Percentiles rank a stretch among this genome's conserved stretches.
These are phyloP conservation scores for Clitopilus passeckerianus DNA, from an alignment of 768 basidiomycete species.

Conservation along the genomic window DNA sequence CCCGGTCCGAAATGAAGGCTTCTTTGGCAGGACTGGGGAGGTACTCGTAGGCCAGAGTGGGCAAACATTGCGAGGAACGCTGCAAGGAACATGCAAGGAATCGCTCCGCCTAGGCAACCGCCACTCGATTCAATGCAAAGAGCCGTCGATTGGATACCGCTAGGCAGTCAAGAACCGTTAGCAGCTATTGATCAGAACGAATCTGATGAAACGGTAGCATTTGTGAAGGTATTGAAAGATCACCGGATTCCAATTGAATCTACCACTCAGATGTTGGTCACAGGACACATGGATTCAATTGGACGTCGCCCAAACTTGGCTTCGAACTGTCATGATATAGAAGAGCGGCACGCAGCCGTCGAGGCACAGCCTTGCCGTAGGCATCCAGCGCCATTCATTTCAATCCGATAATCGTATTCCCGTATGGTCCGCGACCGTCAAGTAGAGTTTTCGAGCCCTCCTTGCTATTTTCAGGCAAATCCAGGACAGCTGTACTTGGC, in stretches of 20 bases:
- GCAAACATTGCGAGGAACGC: neutral
- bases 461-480: neutral
- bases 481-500: neutral
- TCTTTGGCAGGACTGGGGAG: neutral
- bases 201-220: neutral
- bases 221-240: neutral
- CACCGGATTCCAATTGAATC: neutral
- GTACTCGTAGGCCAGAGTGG: neutral
- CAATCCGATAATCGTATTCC: neutral
- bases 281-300: neutral
- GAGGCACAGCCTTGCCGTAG: neutral
- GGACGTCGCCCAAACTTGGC: neutral
- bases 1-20: neutral
- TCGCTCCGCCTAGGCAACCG: neutral
- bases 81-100: neutral
- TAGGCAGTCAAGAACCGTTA: neutral
- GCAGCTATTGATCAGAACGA: neutral
- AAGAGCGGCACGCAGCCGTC: neutral
- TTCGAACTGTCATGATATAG: neutral
- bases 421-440: neutral
- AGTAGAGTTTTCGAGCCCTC: neutral
- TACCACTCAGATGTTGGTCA: neutral
- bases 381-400: neutral
- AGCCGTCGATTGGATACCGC: neutral
- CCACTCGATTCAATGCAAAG: neutral